A percentile compares a stretch with the other conserved stretches of the same genome.
Conservation (phyloP, 2,329 filamentous ascomycete genomes). For the Aspergillus clavatus region DNA sequence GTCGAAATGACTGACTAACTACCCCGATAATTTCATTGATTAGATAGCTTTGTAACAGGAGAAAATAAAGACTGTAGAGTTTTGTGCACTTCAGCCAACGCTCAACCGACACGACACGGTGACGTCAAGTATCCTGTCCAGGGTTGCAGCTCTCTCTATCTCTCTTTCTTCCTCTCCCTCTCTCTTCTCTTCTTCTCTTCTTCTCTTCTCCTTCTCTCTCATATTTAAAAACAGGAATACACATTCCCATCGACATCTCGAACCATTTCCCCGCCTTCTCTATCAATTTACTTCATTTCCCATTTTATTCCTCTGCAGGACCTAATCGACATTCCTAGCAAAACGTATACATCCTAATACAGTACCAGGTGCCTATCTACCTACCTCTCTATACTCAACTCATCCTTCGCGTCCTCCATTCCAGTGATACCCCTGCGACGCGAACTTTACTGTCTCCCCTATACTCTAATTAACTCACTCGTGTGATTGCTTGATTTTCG, state of each 20-base stretch:
- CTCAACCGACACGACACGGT: slow-evolving; percentile 8
- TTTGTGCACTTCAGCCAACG: background rate
- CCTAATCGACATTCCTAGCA: background rate
- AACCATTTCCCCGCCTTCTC: background rate
- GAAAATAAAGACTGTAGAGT: too few species aligned
- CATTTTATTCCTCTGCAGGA: background rate
- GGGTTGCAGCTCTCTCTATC: slow-evolving; percentile 1
- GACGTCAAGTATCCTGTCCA: slow-evolving; percentile 9
- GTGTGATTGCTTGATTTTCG: too few species aligned
- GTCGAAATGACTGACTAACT: too few species aligned
- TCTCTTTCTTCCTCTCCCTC: background rate
- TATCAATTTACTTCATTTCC: background rate
- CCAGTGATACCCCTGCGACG: slow-evolving; percentile 21
- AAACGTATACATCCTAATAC: too few species aligned
- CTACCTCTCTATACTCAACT: background rate
- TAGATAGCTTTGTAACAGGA: too few species aligned
- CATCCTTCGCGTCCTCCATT: slow-evolving; percentile 12
- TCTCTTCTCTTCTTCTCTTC: background rate
- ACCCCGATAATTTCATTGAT: too few species aligned
- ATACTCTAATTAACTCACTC: too few species aligned
- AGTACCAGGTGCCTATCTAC: too few species aligned
- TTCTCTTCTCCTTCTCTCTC: background rate
- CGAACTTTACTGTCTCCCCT: slow-evolving; percentile 4
- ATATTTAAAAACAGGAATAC: background rate
- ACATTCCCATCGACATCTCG: background rate